Percentiles rank a stretch among this genome's conserved stretches.
Evolutionary conservation across 305 asterid genomes (phyloP).

Genomic region (Solanum chacoense): DNA sequence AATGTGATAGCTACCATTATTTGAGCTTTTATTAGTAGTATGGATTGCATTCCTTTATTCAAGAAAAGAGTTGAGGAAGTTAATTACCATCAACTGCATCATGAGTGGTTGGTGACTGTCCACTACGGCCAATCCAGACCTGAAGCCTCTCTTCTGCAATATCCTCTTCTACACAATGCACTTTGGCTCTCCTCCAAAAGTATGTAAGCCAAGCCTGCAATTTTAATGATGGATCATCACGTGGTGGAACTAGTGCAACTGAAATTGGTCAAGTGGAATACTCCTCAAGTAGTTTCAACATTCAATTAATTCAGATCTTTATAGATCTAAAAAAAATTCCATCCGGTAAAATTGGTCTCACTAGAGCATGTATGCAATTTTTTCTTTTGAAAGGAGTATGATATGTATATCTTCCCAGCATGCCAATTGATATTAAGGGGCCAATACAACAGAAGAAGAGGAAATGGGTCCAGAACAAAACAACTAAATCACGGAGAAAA

Average conservation of each 20-base stretch:
- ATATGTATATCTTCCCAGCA: neutral
- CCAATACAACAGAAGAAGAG: constrained; percentile 1
- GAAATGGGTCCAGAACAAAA: neutral
- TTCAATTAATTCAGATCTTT: neutral
- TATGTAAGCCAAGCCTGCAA: constrained; percentile 95
- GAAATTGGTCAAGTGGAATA: constrained; percentile 4
- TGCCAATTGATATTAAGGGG: neutral
- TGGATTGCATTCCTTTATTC: neutral
- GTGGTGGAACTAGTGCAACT: neutral
- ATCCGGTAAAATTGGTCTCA: neutral
- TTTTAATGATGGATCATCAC: neutral
- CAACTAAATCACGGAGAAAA: neutral
- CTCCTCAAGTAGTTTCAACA: neutral
- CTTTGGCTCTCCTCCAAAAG: constrained; percentile 99
- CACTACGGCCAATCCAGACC: constrained; percentile 80
- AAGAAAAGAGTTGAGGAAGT: neutral
- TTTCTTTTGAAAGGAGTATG: neutral
- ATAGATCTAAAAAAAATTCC: neutral
- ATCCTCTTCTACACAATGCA: constrained; percentile 88
- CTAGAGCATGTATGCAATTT: neutral
- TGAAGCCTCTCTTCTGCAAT: constrained; percentile 88
- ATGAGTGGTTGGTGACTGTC: constrained; percentile 77
- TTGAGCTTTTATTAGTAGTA: neutral
- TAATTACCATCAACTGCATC: constrained; percentile 87
- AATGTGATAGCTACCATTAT: neutral